Base-by-base conservation (phyloP, 495 filamentous ascomycete genomes). In the Tuber borchii region DNA sequence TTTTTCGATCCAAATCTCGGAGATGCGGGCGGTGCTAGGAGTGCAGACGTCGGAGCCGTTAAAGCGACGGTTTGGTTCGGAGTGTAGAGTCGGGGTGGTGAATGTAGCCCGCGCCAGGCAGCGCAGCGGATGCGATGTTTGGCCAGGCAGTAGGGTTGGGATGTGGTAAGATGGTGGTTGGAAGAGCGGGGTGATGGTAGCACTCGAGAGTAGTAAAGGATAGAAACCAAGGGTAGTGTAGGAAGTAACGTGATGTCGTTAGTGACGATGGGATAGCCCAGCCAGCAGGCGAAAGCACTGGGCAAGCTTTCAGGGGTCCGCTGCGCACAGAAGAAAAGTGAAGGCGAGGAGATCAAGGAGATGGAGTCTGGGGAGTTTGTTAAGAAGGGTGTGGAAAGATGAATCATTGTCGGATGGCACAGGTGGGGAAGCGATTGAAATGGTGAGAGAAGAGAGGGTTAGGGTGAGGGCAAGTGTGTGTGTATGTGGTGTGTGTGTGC, bases 261-360 rank as follows among this genome's bases (percentile, higher is more conserved):
- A 73, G 83, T 78, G 81, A 75, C 20, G 71, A 70, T 70, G 39
- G 73, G 31, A 37, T 2, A 65, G 43, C 26, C 46, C 69, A 42
- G 73, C 16, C 81, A 83, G 77, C 80, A 78, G 79, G 81, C 83
- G 75, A 82, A 82, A 84, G 83, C 69, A 69, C 76, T 71, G 75
- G 43, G 84, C 83, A 83, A 81, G 83, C 84, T 79, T 75, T 76
- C 34, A 44, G 44, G 44, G 10, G 71, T 37, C 71, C 42, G 71
- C 20, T 75, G 37, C 76, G 79, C 80, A 69, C 74, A n/a, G 46
- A 43, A 45, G 78, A 73, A 45, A 77, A 71, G 61, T 37, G 72
- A 74, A 65, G 74, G 73, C 44, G 78, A 82, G 74, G 70, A 76
- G 65, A 70, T 51, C 46, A 72, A 70, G 42, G 71, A 75, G 78